Evolutionary conservation across 2,329 filamentous ascomycete genomes (phyloP), one percentile per base, ranked within the genome.

Genomic region (Endoconidiophora laricicola): DNA sequence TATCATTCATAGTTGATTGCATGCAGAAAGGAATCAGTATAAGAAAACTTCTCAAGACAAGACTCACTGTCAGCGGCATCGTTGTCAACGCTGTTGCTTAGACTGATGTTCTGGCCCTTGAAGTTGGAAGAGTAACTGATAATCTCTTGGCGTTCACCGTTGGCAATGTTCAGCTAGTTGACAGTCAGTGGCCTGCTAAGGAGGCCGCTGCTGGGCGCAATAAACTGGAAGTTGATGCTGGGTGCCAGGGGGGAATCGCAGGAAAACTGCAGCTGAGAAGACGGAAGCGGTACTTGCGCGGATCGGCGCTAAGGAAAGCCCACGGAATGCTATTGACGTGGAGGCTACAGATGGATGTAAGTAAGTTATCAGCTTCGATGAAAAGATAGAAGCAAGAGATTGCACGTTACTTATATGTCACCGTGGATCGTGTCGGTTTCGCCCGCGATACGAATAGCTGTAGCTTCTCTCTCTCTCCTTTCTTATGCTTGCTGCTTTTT

Each of bases 61-160:
- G 16, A 44, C 48, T 44, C 44, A 53, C 48, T 45, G n/a, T 53
- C 52, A 24, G 44, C 44, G n/a, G 20, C 42, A n/a, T 50, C 44
- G 5, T 48, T 48, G 3, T 37, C 36, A 59, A n/a, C n/a, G n/a
- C 48, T 54, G 55, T 64, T 64, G 24, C 57, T 56, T 5, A 65
- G 57, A 12, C 63, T 62, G 53, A 77, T 59, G 53, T 70, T 73
- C 57, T 73, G 63, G 39, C 71, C 71, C 1, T 62, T 62, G 54
- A 65, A 71, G 2, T 57, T 52, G 12, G 67, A 59, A 56, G 78
- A 79, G 60, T 78, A 74, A 49, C 78, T 60, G 16, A 78, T 63
- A 20, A 78, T 62, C 55, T 79, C 75, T 55, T 72, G 78, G 3
- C 75, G 67, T 57, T 78, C 74, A 4, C 71, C 74, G 63, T 74